Conservation (phyloP, 768 basidiomycete genomes). For the Hysterangium stoloniferum region DNA sequence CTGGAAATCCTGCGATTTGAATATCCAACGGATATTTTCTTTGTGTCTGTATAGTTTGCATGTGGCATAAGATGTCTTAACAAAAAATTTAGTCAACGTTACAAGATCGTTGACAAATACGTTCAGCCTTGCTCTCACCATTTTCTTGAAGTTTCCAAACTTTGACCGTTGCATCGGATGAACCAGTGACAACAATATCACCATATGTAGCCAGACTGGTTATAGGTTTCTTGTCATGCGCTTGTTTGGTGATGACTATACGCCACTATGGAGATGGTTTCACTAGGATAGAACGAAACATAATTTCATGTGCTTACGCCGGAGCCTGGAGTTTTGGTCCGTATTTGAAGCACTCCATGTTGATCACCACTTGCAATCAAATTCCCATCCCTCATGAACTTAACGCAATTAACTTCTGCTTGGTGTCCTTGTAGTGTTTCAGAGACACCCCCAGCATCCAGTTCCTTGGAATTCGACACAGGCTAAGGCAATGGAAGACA, state of each 20-base stretch:
- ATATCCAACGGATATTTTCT: conserved; percentile 73
- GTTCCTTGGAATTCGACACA: conserved; percentile 33
- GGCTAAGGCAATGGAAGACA: neutral
- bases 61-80: conserved; percentile 19
- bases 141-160: conserved; percentile 50
- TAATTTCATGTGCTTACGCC: conserved; percentile 33
- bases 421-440: conserved; percentile 71
- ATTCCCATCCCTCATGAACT: conserved; percentile 44
- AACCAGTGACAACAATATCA: conserved; percentile 58
- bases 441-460: conserved; percentile 44
- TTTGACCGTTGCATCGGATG: conserved; percentile 75
- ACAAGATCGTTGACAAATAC: conserved; percentile 8
- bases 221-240: conserved; percentile 56
- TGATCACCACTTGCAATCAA: conserved; percentile 69
- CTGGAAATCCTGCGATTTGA: conserved; percentile 56
- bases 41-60: conserved; percentile 55
- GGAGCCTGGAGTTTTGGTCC: conserved; percentile 38
- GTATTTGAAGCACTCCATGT: conserved; percentile 55
- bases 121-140: conserved; percentile 18
- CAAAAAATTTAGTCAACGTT: neutral
- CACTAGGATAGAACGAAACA: conserved; percentile 16
- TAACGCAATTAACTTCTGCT: conserved; percentile 67
- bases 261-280: conserved; percentile 49
- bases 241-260: conserved; percentile 34
- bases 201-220: conserved; percentile 53